Evolutionary conservation across 345 rosid species (phyloP).

Genomic region (Linum usitatissimum): DNA sequence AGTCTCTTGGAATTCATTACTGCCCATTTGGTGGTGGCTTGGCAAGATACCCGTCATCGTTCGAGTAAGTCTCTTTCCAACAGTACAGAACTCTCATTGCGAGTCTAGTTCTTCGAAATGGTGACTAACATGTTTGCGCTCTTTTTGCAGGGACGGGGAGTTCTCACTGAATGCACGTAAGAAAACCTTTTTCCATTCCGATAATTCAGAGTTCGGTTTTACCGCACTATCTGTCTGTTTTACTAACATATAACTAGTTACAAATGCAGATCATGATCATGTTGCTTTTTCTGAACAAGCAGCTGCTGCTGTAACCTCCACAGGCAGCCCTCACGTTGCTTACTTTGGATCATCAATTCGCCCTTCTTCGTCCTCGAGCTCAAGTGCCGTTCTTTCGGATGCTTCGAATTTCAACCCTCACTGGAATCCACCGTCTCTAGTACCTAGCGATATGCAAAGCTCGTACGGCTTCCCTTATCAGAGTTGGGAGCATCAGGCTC

Average conservation of each 20-base stretch:
- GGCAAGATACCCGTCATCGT: background rate
- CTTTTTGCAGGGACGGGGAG: constrained; percentile 3
- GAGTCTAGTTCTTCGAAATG: background rate
- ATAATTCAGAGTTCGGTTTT: background rate
- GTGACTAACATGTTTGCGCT: background rate
- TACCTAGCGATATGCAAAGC: constrained; percentile 57
- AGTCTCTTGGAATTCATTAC: constrained; percentile 94
- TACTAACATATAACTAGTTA: background rate
- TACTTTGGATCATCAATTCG: constrained; percentile 85
- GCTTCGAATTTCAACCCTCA: constrained; percentile 53
- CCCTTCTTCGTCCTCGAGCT: constrained; percentile 65
- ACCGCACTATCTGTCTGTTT: background rate
- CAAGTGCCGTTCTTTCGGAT: constrained; percentile 57
- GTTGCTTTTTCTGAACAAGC: background rate
- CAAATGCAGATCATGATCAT: background rate
- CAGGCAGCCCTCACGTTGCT: constrained; percentile 10
- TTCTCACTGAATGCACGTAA: background rate
- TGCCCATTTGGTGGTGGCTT: constrained; percentile 64
- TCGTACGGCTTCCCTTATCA: constrained; percentile 71
- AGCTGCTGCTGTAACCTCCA: background rate
- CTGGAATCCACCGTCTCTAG: constrained; percentile 60
- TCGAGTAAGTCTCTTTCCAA: background rate
- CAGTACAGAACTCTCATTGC: background rate
- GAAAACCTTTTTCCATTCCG: background rate
- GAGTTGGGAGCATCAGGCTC: constrained; percentile 60